A percentile compares a stretch with the other conserved stretches of the same genome.
These are phyloP conservation scores for Calocybe gangraenosa DNA, from an alignment of 768 basidiomycete genomes.

Conservation along the genomic window DNA sequence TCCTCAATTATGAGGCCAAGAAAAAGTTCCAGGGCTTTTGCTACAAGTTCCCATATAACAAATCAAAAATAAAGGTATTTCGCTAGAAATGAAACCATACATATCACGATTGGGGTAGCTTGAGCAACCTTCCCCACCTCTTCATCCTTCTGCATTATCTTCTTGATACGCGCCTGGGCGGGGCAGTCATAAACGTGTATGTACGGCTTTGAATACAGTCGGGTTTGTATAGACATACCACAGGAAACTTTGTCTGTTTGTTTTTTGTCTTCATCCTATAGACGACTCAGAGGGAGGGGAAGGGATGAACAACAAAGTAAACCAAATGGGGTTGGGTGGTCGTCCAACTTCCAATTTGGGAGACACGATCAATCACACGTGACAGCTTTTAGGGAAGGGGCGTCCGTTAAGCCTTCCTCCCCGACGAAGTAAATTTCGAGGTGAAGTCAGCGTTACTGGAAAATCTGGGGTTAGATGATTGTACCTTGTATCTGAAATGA, in stretches of 20 bases:
- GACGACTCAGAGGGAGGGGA: not conserved
- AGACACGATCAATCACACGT: too few relatives aligned
- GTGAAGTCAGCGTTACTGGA: too few relatives aligned
- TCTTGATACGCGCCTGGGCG: conserved; percentile 90
- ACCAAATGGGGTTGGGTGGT: too few relatives aligned
- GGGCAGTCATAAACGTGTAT: not conserved
- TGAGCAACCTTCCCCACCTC: conserved; percentile 98
- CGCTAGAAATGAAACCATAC: conserved; percentile 34
- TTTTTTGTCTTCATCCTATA: conserved; percentile 83
- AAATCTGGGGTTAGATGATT: too few relatives aligned
- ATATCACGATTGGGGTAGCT: conserved; percentile 94
- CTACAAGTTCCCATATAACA: conserved; percentile 38
- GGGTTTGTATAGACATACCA: conserved; percentile 44
- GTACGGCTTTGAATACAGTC: not conserved
- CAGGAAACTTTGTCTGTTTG: conserved; percentile 88
- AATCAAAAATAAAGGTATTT: not conserved
- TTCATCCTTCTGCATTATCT: conserved; percentile 99
- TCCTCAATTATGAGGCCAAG: conserved; percentile 81
- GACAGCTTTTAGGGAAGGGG: too few relatives aligned
- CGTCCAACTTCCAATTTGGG: too few relatives aligned
- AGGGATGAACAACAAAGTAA: too few relatives aligned
- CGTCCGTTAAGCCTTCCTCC: too few relatives aligned
- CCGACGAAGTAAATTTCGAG: not conserved
- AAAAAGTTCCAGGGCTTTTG: conserved; percentile 93
- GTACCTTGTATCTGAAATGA: too few relatives aligned